Percentiles rank a stretch among this genome's conserved stretches.
Conservation (phyloP, 2,329 filamentous ascomycete genomes). For the Fusarium cyanostomum region DNA sequence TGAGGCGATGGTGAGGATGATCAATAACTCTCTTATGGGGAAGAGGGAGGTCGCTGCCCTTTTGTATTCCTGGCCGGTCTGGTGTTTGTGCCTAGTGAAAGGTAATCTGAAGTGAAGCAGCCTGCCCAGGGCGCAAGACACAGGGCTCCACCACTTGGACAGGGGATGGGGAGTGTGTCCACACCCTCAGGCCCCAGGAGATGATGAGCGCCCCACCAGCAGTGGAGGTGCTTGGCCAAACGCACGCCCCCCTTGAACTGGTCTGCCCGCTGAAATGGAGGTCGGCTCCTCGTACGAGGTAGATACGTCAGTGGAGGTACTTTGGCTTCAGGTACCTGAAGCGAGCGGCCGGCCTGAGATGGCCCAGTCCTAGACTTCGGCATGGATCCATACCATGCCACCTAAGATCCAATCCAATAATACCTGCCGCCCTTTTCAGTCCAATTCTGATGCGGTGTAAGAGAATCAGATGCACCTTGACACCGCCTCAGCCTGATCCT, state of each 20-base stretch:
- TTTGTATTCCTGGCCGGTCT: conserved; percentile 45
- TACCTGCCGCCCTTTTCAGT: conserved; percentile 12
- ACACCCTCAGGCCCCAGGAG: conserved; percentile 29
- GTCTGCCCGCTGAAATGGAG: conserved; percentile 30
- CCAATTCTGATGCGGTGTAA: conserved; percentile 30
- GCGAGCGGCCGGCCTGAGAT: conserved; percentile 21
- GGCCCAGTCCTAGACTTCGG: neutral
- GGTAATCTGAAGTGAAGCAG: conserved; percentile 48
- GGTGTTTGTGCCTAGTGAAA: conserved; percentile 46
- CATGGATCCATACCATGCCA: conserved; percentile 2
- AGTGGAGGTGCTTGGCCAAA: neutral
- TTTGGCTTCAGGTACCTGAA: conserved; percentile 39
- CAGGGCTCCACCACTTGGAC: conserved; percentile 41
- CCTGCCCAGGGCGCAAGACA: conserved; percentile 41
- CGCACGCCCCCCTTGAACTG: conserved; percentile 1
- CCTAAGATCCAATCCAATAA: neutral
- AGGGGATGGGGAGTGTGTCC: conserved; percentile 26
- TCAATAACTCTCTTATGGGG: conserved; percentile 22
- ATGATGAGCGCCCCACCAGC: conserved; percentile 27
- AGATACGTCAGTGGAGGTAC: conserved; percentile 44
- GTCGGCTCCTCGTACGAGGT: conserved; percentile 39
- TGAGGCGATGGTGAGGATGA: conserved; percentile 40
- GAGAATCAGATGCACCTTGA: conserved; percentile 19
- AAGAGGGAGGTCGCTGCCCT: conserved; percentile 45
- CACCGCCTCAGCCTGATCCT: neutral